These are phyloP conservation scores for Adansonia rubrostipa DNA, from an alignment of 441 rosid genomes.

Conservation along the genomic window DNA sequence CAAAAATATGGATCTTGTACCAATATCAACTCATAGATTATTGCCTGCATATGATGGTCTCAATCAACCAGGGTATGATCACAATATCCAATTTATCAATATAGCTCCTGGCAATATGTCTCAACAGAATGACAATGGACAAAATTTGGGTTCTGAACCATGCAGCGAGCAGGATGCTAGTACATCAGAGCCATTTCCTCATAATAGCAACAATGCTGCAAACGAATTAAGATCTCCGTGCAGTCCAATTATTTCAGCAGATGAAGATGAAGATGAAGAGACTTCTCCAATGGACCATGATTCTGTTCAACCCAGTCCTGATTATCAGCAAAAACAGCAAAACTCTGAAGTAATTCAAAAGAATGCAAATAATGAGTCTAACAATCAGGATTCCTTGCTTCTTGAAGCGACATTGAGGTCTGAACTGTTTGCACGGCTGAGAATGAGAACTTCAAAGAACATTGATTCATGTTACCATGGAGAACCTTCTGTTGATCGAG, in stretches of 20 bases:
- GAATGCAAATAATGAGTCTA: conserved; percentile 25
- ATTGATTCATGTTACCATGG: conserved; percentile 42
- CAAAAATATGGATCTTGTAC: conserved; percentile 50
- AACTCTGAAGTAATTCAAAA: conserved; percentile 40
- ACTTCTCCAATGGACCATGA: conserved; percentile 52
- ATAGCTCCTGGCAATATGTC: conserved; percentile 42
- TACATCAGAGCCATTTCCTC: conserved; percentile 77
- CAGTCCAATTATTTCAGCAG: conserved; percentile 55
- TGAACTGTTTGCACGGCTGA: conserved; percentile 71
- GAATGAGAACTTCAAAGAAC: conserved; percentile 51
- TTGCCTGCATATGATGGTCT: conserved; percentile 46
- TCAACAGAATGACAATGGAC: conserved; percentile 50
- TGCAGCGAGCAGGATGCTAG: conserved; percentile 93
- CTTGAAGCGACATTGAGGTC: conserved; percentile 91
- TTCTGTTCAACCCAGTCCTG: conserved; percentile 43
- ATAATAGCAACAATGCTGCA: conserved; percentile 49
- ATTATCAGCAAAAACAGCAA: conserved; percentile 41
- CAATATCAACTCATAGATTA: conserved; percentile 45
- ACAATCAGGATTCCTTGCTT: conserved; percentile 55
- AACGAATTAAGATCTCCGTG: conserved; percentile 60
- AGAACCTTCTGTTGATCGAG: conserved; percentile 54
- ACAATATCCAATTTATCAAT: conserved; percentile 35
- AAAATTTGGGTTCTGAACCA: conserved; percentile 71
- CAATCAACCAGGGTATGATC: conserved; percentile 42
- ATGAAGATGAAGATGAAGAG: conserved; percentile 74